Percentiles rank a stretch among this genome's conserved stretches.
These are phyloP conservation scores for Anisodus tanguticus DNA, from an alignment of 257 asterid genomes.

Conservation along the genomic window DNA sequence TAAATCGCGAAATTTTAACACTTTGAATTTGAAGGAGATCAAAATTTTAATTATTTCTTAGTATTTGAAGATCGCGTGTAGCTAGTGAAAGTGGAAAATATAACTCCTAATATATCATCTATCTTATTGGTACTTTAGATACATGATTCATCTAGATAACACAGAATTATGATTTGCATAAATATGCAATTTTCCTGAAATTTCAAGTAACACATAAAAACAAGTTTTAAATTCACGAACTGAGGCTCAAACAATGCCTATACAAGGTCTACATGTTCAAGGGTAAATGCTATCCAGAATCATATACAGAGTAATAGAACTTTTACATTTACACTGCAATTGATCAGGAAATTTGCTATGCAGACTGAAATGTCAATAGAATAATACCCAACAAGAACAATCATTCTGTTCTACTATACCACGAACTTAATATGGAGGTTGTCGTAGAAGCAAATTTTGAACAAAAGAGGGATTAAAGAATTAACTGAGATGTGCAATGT, in stretches of 20 bases:
- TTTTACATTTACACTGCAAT: neutral
- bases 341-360: neutral
- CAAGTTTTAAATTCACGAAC: neutral
- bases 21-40: no score
- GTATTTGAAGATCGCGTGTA: no score
- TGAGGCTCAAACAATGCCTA: neutral
- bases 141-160: neutral
- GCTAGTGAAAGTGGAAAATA: no score
- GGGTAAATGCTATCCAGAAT: neutral
- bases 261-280: neutral
- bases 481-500: constrained; percentile 75
- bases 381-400: neutral
- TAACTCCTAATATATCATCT: no score
- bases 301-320: neutral
- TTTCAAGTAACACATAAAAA: neutral
- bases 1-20: no score
- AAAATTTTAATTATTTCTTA: no score
- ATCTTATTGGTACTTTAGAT: no score
- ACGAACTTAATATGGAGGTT: neutral
- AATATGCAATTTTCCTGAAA: neutral
- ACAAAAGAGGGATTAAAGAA: neutral
- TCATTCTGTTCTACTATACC: neutral
- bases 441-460: neutral
- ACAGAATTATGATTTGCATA: neutral
- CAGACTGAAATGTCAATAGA: neutral